Conservation (phyloP, 1,284 basidiomycete genomes). For the Coniophora puteana region DNA sequence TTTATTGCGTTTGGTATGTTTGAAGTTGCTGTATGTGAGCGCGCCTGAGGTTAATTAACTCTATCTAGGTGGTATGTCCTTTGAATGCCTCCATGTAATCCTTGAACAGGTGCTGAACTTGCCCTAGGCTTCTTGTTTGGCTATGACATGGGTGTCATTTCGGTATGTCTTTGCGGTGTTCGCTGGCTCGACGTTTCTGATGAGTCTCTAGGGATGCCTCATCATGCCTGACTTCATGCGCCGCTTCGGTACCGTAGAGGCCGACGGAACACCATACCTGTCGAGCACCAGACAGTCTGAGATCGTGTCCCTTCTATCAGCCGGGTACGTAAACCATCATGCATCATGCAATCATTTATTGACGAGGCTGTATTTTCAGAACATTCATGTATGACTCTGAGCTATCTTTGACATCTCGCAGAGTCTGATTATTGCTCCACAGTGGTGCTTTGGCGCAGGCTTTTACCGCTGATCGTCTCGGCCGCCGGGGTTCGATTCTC, state of each 20-base stretch:
- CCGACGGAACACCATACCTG: conserved; percentile 49
- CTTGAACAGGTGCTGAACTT: conserved; percentile 1
- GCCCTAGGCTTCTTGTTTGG: conserved; percentile 56
- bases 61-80: conserved; percentile 8
- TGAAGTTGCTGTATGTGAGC: not conserved
- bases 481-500: conserved; percentile 68
- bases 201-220: conserved; percentile 58
- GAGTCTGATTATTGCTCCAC: conserved; percentile 9
- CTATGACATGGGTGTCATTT: conserved; percentile 72
- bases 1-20: conserved; percentile 51
- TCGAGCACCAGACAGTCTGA: conserved; percentile 66
- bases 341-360: not conserved
- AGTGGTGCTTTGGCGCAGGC: conserved; percentile 72
- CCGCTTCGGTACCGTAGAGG: conserved; percentile 57
- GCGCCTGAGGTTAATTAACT: not conserved
- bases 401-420: not conserved
- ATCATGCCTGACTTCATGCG: conserved; percentile 77
- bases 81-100: too few relatives aligned
- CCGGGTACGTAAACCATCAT: conserved; percentile 44
- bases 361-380: conserved; percentile 28
- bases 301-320: conserved; percentile 77
- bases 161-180: conserved; percentile 26
- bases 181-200: not conserved
- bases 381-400: conserved; percentile 55
- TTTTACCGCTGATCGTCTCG: conserved; percentile 73